Evolutionary conservation across 1,139 yeast species (phyloP).

Genomic region (Yarrowia galli): DNA sequence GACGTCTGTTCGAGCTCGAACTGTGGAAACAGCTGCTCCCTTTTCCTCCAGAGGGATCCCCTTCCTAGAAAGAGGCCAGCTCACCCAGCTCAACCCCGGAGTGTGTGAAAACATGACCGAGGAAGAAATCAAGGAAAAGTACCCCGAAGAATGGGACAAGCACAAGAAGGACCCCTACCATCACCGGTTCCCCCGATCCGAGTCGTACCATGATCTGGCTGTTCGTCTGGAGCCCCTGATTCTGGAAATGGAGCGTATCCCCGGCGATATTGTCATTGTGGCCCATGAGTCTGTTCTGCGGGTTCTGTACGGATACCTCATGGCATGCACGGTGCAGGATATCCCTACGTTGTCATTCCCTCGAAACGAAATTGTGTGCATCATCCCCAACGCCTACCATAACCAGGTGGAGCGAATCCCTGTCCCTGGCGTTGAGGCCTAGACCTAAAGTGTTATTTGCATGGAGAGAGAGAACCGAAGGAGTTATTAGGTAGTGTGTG

Average conservation of each 20-base stretch:
- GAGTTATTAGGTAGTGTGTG: too few species aligned
- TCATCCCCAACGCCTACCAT: slow-evolving; percentile 85
- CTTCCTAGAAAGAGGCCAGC: slow-evolving; percentile 77
- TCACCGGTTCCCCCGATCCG: slow-evolving; percentile 89
- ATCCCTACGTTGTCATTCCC: slow-evolving; percentile 82
- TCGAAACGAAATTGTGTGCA: slow-evolving; percentile 82
- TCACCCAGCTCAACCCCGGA: slow-evolving; percentile 93
- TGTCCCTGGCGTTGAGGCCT: slow-evolving; percentile 49
- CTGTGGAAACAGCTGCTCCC: slow-evolving; percentile 76
- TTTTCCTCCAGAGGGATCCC: slow-evolving; percentile 67
- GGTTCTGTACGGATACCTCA: slow-evolving; percentile 89
- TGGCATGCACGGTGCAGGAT: slow-evolving; percentile 89
- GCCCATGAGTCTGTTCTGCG: slow-evolving; percentile 92
- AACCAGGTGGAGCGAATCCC: slow-evolving; percentile 69
- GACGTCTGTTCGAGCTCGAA: slow-evolving; percentile 90
- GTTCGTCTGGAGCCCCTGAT: slow-evolving; percentile 92
- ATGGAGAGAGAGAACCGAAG: not conserved
- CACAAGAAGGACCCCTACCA: slow-evolving; percentile 85
- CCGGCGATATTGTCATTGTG: slow-evolving; percentile 84
- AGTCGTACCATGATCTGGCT: slow-evolving; percentile 94
- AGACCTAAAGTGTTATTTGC: not conserved
- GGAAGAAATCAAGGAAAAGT: slow-evolving; percentile 64
- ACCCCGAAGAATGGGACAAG: slow-evolving; percentile 73
- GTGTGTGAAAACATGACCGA: slow-evolving; percentile 71
- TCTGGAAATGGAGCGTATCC: slow-evolving; percentile 89